Conservation (phyloP, 179 eudicot genomes). For the Amaranthus tricolor region DNA sequence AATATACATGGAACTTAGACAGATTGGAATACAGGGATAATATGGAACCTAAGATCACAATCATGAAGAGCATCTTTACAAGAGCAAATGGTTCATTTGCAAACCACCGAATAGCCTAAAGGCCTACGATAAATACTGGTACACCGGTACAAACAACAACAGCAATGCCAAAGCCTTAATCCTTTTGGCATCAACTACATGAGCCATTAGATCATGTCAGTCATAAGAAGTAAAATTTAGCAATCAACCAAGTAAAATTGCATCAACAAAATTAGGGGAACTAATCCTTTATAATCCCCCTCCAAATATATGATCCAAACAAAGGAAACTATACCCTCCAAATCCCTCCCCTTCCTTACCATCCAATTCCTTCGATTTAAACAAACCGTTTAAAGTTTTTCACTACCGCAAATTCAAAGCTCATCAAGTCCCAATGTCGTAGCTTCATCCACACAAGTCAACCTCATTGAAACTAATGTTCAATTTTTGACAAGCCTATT, state of each 20-base stretch:
- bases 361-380: neutral
- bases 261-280: too few relatives aligned
- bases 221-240: constrained; percentile 1
- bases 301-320: too few relatives aligned
- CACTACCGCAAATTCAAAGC: neutral
- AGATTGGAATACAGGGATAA: neutral
- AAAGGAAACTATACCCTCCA: neutral
- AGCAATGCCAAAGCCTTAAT: too few relatives aligned
- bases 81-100: neutral
- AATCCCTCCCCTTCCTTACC: neutral
- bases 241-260: neutral
- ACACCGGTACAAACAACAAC: neutral
- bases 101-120: neutral
- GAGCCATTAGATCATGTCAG: too few relatives aligned
- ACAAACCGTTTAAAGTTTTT: neutral
- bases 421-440: neutral
- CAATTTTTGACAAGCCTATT: neutral
- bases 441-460: neutral
- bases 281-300: too few relatives aligned
- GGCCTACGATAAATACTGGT: neutral
- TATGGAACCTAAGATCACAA: neutral
- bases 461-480: neutral
- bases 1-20: neutral
- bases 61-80: neutral
- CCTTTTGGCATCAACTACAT: too few relatives aligned